A percentile compares a stretch with the other conserved stretches of the same genome.
phyloP scores from a whole-genome alignment of 768 basidiomycete genomes.

The Exsudoporus frostii region DNA sequence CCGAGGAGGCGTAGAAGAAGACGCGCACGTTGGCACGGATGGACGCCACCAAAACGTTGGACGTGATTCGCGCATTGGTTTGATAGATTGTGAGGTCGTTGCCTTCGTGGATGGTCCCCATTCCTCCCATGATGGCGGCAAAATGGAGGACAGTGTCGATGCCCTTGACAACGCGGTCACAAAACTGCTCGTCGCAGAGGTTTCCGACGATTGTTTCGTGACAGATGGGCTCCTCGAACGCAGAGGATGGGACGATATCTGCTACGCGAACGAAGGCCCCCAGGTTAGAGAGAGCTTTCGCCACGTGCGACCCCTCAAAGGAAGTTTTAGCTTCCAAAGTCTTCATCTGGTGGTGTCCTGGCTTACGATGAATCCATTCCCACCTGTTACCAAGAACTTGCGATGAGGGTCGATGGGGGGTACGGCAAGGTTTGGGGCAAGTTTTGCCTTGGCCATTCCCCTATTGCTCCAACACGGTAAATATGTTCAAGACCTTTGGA shows the following conservation, averaged over 20 bases:
- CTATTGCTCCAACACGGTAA: neutral
- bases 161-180: constrained; percentile 36
- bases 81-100: constrained; percentile 50
- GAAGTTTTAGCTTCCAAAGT: neutral
- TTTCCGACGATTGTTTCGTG: constrained; percentile 43
- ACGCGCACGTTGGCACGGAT: constrained; percentile 36
- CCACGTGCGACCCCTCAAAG: constrained; percentile 50
- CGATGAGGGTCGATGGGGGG: neutral
- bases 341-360: neutral
- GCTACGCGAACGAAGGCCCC: constrained; percentile 41
- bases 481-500: neutral
- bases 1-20: constrained; percentile 57
- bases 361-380: constrained; percentile 53
- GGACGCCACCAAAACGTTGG: constrained; percentile 43
- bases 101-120: constrained; percentile 54
- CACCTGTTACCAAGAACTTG: constrained; percentile 45
- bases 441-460: neutral
- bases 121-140: constrained; percentile 62
- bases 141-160: constrained; percentile 51
- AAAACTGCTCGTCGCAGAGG: constrained; percentile 43
- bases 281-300: constrained; percentile 32
- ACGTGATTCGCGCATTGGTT: constrained; percentile 49
- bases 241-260: constrained; percentile 35
- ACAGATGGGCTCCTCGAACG: constrained; percentile 22
- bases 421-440: neutral